Base-by-base conservation (phyloP, 345 rosid species). In the Populus davidiana region DNA sequence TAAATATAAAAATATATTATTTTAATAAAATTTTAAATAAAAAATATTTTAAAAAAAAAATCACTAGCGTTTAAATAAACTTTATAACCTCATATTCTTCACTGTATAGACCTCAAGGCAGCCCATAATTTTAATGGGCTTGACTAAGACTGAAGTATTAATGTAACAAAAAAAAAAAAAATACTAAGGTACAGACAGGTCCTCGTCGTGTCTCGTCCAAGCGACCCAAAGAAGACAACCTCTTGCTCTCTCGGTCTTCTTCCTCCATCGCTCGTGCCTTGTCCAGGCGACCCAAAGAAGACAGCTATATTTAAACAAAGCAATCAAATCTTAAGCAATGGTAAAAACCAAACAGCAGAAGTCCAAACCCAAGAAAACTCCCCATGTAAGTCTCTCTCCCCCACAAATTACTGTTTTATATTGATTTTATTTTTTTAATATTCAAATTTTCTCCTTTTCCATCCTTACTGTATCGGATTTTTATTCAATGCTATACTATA, bases 301-400 rank as follows among this genome's bases (percentile, higher is more conserved):
- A 56, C 33, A 67, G n/a, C 50, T 43, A 13, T 11, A 39, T 38
- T 23, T 8, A 38, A 12, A 20, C 6, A 35, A 14, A 70, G 18
- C 17, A 70, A 23, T 35, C 70, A 12, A 16, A 29, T 16, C 76
- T 16, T 23, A 44, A 72, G 18, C 39, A 39, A 94, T 93, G 98
- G 97, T 90, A 20, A 94, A 94, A 87, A 81, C 90, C 62, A 93
- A 87, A 84, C 92, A 84, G 21, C 92, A 88, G 29, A 87, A 93
- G 85, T 79, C 89, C 67, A 91, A 87, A 73, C 84, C 88, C 7
- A 91, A 86, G 87, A 92, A 88, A 75, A 88, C 83, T 64, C 83
- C 86, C 11, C 86, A 85, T 7, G 94, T 90, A 83, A 87, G 88
- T 82, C 43, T 3, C 65, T 20, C 0, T 16, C 29, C 35, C 36